Evolutionary conservation across 257 asterid species (phyloP).

Genomic region (Orobanche coerulescens): DNA sequence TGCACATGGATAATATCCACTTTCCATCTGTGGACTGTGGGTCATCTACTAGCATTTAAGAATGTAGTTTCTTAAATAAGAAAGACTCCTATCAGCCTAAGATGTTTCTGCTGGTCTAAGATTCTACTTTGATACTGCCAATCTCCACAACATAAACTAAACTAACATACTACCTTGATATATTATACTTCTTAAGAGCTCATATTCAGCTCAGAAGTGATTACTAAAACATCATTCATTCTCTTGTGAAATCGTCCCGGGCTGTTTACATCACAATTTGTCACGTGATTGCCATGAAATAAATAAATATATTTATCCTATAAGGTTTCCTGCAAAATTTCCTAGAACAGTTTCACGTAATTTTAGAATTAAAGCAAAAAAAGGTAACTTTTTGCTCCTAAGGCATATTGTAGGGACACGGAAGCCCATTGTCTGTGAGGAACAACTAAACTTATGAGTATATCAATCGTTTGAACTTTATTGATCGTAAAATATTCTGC

Average conservation of each 20-base stretch:
- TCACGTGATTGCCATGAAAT: not conserved
- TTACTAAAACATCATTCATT: too few species aligned
- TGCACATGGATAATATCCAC: not conserved
- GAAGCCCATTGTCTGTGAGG: not conserved
- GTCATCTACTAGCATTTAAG: not conserved
- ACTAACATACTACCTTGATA: not conserved
- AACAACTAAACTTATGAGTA: not conserved
- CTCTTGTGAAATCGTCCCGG: not conserved
- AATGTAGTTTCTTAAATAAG: not conserved
- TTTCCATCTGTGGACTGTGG: not conserved
- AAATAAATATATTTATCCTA: not conserved
- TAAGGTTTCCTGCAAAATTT: not conserved
- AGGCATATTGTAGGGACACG: not conserved
- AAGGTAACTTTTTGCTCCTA: not conserved
- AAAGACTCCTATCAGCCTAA: not conserved
- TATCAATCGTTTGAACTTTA: not conserved
- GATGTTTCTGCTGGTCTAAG: not conserved
- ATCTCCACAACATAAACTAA: too few species aligned
- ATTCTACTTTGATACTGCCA: not conserved
- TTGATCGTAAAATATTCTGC: not conserved
- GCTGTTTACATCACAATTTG: not conserved
- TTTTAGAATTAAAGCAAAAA: not conserved
- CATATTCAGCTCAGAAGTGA: not conserved
- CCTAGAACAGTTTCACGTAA: not conserved
- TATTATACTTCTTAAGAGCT: not conserved